Evolutionary conservation across 768 basidiomycete genomes (phyloP), one percentile per base, ranked within the genome.

Genomic region (Amanita fuliginea): DNA sequence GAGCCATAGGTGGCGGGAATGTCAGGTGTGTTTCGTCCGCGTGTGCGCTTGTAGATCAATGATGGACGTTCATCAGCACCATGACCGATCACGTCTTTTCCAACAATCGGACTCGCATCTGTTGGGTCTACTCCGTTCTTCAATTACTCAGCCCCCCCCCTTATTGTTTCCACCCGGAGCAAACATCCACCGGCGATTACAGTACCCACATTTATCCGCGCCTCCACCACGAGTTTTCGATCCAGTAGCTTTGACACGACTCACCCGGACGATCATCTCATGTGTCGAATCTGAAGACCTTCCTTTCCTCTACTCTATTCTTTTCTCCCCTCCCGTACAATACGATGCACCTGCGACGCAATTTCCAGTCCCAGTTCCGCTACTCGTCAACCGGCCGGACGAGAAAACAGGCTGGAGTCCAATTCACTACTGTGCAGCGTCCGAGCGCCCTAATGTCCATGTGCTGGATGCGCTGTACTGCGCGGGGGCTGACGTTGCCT

Each of bases 401-500:
- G 57, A 69, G 5, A 39, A 36, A 13, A 70, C 75, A 44, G 86
- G 84, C 43, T 86, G 86, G 83, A 80, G 81, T 54, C 70, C 80
- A 48, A 72, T 88, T 44, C 86, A 89, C 56, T 71, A 87, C 57
- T 84, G 81, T 59, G 78, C 74, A 49, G 72, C 77, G 51, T 68
- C 69, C 44, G 63, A 67, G 46, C 63, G 66, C 19, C 85, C 82
- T 3, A 82, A 77, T 10, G 64, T 76, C 37, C 73, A 80, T 48
- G 68, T 81, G 47, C 68, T 88, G 51, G 84, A 89, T 54, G 73
- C 78, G 21, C 68, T 89, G 34, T 87, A 85, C 56, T 79, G 75
- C 51, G 86, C 85, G 30, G 86, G 86, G 41, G 83, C 84, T 18
- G 86, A 89, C 56, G 64, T 83, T 53, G 73, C 81, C 42, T 67